phyloP scores from a whole-genome alignment of 2,329 filamentous ascomycete genomes.

The Aureobasidium musti region DNA sequence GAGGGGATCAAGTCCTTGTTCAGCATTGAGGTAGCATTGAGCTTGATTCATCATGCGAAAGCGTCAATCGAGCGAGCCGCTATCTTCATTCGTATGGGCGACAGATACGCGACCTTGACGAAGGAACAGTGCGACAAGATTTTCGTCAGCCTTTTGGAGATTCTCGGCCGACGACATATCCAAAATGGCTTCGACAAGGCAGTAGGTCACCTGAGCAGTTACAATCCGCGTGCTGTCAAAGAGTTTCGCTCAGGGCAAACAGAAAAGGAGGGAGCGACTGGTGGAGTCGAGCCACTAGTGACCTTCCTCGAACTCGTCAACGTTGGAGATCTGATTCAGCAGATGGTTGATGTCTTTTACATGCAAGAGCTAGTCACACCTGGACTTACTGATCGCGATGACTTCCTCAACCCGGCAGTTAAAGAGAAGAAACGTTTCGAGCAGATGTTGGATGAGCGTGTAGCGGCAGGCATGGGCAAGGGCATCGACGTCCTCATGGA shows the following conservation, averaged over 20 bases:
- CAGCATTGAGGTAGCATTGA: constrained; percentile 91
- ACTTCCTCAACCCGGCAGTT: constrained; percentile 88
- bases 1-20: constrained; percentile 95
- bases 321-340: constrained; percentile 93
- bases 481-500: constrained; percentile 98
- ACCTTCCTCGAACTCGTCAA: constrained; percentile 98
- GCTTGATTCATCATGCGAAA: constrained; percentile 86
- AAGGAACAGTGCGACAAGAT: constrained; percentile 86
- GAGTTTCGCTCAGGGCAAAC: constrained; percentile 49
- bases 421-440: constrained; percentile 98
- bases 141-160: constrained; percentile 80
- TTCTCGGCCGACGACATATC: constrained; percentile 82
- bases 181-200: constrained; percentile 93
- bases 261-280: background rate
- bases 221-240: constrained; percentile 82
- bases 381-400: constrained; percentile 84
- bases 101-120: constrained; percentile 74
- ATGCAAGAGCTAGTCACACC: constrained; percentile 86
- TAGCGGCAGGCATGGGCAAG: constrained; percentile 93
- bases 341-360: constrained; percentile 99
- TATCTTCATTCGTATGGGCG: constrained; percentile 77
- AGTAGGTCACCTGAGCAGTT: constrained; percentile 83
- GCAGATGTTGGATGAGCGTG: constrained; percentile 96
- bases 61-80: constrained; percentile 81
- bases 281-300: constrained; percentile 82